A percentile compares a stretch with the other conserved stretches of the same genome.
Evolutionary conservation across 1,139 yeast genomes (phyloP).

Genomic region (Blastobotrys illinoisensis): DNA sequence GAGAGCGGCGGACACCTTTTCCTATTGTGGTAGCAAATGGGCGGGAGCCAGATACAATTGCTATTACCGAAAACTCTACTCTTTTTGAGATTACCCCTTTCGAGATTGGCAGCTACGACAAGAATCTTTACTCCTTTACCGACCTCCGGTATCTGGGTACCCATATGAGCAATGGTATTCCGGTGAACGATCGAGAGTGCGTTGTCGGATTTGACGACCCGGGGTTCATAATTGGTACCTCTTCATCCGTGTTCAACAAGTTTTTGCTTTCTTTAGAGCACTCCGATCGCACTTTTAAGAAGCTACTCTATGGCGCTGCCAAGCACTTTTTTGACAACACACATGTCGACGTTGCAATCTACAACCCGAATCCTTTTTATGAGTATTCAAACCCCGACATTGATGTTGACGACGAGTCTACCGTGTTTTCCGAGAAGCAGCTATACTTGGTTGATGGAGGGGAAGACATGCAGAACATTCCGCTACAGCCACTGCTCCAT

Average conservation of each 20-base stretch:
- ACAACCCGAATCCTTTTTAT: conserved; percentile 66
- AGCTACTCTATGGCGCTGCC: neutral
- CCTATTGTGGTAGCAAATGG: conserved; percentile 79
- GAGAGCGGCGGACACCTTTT: conserved; percentile 63
- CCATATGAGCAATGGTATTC: conserved; percentile 47
- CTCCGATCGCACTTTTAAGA: neutral
- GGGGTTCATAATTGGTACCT: conserved; percentile 70
- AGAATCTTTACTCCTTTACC: conserved; percentile 60
- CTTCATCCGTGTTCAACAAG: conserved; percentile 70
- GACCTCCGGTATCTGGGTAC: conserved; percentile 72
- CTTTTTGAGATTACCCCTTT: conserved; percentile 74
- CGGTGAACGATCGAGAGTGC: conserved; percentile 33
- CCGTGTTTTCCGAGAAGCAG: neutral
- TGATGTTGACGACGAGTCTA: conserved; percentile 4
- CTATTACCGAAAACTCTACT: conserved; percentile 65
- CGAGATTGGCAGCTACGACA: conserved; percentile 89
- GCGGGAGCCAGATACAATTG: conserved; percentile 31
- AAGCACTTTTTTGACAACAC: neutral
- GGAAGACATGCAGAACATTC: conserved; percentile 66
- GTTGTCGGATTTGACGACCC: conserved; percentile 68
- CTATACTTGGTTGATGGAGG: conserved; percentile 79
- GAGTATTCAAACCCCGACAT: conserved; percentile 6
- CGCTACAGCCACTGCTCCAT: conserved; percentile 71
- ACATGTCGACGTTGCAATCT: conserved; percentile 16
- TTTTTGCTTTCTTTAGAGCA: conserved; percentile 28